Base-by-base conservation (phyloP, 805 yeast species). In the Nakazawaea populi region DNA sequence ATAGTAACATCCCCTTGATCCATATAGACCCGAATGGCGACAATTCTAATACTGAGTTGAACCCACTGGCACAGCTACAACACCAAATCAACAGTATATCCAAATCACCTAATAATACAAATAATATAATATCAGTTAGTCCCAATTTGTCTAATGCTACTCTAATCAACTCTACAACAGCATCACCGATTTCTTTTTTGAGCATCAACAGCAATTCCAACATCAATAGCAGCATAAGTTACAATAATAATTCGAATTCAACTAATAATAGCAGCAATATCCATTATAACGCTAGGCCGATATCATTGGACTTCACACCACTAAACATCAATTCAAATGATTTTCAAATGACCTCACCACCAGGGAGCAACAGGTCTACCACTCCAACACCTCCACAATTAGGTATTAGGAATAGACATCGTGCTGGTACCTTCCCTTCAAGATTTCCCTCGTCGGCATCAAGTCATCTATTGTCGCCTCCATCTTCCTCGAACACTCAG, bases 371-470 rank as follows among this genome's bases (percentile, higher is more conserved):
- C n/a, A 37, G 2, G 8, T 11, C 47, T 8, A 35, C n/a, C 6
- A 27, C 27, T 28, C n/a, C 29, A 12, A 8, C 47, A 18, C 46
- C 42, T 14, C 42, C 66, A 54, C 62, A 64, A 56, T 56, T 73
- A 58, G 73, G 77, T 2, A 62, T 71, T 48, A 69, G 80, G 57
- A 72, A 79, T 12, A 75, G 94, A 54, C 80, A 86, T 43, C 75
- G 95, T 56, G 87, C 94, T 2, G 94, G 94, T 2, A 87, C 95
- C 11, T 68, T 87, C 45, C 92, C 94, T 7, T 82, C 90, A 24
- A 69, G 84, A 45, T 73, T 83, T 49, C 60, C 68, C 42, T 62
- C 72, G 46, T 30, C 47, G 28, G 24, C 63, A 56, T 46, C 58
- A 59, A n/a, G 54, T 11, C 48, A 48, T 40, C 34, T 46, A 4